Conservation (phyloP, 2,329 filamentous ascomycete genomes). For the Cadophora sp. region DNA sequence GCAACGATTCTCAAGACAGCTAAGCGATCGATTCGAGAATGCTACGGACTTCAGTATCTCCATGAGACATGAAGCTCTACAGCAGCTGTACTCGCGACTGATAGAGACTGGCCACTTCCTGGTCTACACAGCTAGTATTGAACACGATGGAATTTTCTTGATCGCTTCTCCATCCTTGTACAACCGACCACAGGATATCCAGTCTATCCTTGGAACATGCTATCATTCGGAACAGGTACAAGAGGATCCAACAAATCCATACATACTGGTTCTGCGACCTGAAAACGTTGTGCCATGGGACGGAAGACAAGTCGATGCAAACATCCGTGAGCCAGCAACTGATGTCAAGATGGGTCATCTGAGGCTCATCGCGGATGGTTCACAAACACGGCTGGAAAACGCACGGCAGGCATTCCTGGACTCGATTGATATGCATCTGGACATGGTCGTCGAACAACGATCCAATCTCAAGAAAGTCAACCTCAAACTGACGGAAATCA, state of each 20-base stretch:
- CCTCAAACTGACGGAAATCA: constrained; percentile 87
- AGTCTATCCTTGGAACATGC: constrained; percentile 82
- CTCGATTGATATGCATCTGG: constrained; percentile 82
- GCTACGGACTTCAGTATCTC: constrained; percentile 93
- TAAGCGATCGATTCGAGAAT: constrained; percentile 95
- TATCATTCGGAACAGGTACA: constrained; percentile 73
- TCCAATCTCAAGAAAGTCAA: constrained; percentile 95
- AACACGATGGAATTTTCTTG: constrained; percentile 79
- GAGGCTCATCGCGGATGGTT: constrained; percentile 87
- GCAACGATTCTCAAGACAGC: constrained; percentile 89
- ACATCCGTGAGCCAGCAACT: constrained; percentile 77
- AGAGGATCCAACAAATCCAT: constrained; percentile 81
- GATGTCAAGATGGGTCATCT: constrained; percentile 88
- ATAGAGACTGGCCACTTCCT: constrained; percentile 86
- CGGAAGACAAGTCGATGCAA: constrained; percentile 74
- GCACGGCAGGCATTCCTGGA: constrained; percentile 82
- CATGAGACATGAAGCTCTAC: constrained; percentile 70
- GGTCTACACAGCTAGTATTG: constrained; percentile 73
- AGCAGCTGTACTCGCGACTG: constrained; percentile 81
- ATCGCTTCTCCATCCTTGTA: constrained; percentile 83
- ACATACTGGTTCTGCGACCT: constrained; percentile 83
- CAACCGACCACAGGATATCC: constrained; percentile 80
- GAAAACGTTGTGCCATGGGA: constrained; percentile 83
- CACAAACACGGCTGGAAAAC: constrained; percentile 76
- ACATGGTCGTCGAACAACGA: constrained; percentile 88